A percentile compares a stretch with the other conserved stretches of the same genome.
phyloP scores from a whole-genome alignment of 2,329 filamentous ascomycete species.

The Colletotrichum sp. region DNA sequence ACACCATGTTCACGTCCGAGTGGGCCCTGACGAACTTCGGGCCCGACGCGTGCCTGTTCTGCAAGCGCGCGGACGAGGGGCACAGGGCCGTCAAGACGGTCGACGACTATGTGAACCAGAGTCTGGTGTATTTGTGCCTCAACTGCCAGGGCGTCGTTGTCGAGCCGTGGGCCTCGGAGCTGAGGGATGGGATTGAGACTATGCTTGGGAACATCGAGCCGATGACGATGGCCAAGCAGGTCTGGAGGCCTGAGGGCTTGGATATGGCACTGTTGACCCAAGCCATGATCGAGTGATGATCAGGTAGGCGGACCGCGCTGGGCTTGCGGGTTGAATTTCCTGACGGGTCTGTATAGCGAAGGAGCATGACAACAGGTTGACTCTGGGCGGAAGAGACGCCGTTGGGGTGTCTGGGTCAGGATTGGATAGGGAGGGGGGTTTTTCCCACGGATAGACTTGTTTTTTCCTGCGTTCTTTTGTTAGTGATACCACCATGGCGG shows the following conservation, averaged over 20 bases:
- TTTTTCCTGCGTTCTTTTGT: neutral
- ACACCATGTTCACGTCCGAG: conserved; percentile 25
- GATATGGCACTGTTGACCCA: neutral
- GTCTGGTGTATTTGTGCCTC: conserved; percentile 35
- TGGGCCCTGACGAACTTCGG: conserved; percentile 29
- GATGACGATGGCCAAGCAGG: neutral
- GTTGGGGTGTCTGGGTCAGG: neutral
- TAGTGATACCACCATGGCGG: conserved; percentile 1
- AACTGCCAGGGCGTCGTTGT: conserved; percentile 31
- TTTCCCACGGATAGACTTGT: neutral
- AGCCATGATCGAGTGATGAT: neutral
- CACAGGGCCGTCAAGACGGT: neutral
- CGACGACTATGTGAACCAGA: neutral
- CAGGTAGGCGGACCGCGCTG: neutral
- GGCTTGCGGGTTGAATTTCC: neutral
- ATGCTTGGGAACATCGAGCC: conserved; percentile 19
- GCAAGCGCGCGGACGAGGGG: conserved; percentile 23
- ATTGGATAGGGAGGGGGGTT: neutral
- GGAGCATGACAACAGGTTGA: neutral
- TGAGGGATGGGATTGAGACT: neutral
- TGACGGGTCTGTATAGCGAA: neutral
- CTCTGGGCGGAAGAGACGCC: neutral
- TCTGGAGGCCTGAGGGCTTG: neutral
- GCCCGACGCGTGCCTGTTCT: conserved; percentile 33
- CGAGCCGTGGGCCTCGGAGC: neutral